Percentiles rank a stretch among this genome's conserved stretches.
Conservation (phyloP, 2,329 filamentous ascomycete genomes). For the Coniochaeta sp. region DNA sequence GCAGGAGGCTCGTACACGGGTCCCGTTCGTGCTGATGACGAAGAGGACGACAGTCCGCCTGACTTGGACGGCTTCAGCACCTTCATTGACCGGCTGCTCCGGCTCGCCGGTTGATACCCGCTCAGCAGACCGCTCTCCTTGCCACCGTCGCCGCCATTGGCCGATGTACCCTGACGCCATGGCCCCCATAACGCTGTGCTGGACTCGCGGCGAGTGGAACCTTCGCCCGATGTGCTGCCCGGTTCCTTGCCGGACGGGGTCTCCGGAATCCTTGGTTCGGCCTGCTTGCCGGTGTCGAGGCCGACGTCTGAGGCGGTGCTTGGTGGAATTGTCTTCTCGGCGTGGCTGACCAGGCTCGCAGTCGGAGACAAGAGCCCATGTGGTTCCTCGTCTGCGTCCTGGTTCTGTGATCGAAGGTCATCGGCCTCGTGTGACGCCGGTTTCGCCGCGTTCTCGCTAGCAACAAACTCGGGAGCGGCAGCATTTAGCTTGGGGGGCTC, state of each 20-base stretch:
- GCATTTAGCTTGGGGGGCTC: constrained; percentile 53
- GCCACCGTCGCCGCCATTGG: constrained; percentile 39
- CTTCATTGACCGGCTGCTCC: constrained; percentile 69
- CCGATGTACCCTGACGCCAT: constrained; percentile 54
- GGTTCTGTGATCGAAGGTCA: constrained; percentile 15
- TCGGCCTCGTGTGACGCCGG: constrained; percentile 11
- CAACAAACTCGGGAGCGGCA: constrained; percentile 36
- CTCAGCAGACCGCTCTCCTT: constrained; percentile 49
- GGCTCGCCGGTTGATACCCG: constrained; percentile 62
- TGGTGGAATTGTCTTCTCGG: constrained; percentile 23
- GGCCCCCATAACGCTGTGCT: constrained; percentile 60
- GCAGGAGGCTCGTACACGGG: constrained; percentile 44
- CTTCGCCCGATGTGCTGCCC: constrained; percentile 18
- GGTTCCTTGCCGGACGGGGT: constrained; percentile 15
- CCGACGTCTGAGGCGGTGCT: constrained; percentile 35
- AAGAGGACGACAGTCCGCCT: constrained; percentile 24
- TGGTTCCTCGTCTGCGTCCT: constrained; percentile 17
- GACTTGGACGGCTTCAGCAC: constrained; percentile 74
- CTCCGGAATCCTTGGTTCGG: constrained; percentile 28
- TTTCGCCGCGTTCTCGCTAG: constrained; percentile 18
- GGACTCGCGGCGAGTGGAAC: constrained; percentile 34
- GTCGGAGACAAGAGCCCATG: constrained; percentile 26
- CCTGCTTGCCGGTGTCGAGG: constrained; percentile 22
- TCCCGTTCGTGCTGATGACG: constrained; percentile 43
- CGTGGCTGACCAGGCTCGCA: constrained; percentile 24